Conservation (phyloP, 148 eudicot genomes). For the Dianthus caryophyllus region DNA sequence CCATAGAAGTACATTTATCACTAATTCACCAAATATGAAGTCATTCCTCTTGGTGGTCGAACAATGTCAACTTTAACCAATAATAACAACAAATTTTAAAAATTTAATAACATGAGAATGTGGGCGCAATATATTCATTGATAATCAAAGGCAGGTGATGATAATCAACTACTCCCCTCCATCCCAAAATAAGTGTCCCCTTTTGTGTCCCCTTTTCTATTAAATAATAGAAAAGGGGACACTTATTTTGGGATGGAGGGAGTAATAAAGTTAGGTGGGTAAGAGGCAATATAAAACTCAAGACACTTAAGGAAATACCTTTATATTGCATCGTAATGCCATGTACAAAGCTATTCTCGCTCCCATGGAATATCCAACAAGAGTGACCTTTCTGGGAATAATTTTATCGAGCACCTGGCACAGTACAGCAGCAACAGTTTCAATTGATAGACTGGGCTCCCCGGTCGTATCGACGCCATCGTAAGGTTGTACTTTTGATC, state of each 20-base stretch:
- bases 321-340: constrained; percentile 52
- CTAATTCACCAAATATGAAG: not conserved
- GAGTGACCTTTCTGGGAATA: constrained; percentile 48
- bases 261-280: not conserved
- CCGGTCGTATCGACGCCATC: constrained; percentile 19
- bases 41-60: not conserved
- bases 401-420: constrained; percentile 41
- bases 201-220: too few relatives aligned
- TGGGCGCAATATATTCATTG: too few relatives aligned
- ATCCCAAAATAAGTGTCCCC: too few relatives aligned
- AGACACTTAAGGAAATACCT: constrained; percentile 42
- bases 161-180: too few relatives aligned
- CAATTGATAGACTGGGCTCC: constrained; percentile 45
- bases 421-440: constrained; percentile 44
- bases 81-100: too few relatives aligned
- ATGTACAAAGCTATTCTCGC: constrained; percentile 82
- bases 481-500: constrained; percentile 43
- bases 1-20: not conserved
- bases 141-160: too few relatives aligned
- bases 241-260: too few relatives aligned
- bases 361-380: constrained; percentile 97
- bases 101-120: too few relatives aligned
- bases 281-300: constrained; percentile 1
- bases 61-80: too few relatives aligned
- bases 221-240: too few relatives aligned